Conservation (phyloP, 2,329 filamentous ascomycete genomes). For the Pseudogymnoascus sp. region DNA sequence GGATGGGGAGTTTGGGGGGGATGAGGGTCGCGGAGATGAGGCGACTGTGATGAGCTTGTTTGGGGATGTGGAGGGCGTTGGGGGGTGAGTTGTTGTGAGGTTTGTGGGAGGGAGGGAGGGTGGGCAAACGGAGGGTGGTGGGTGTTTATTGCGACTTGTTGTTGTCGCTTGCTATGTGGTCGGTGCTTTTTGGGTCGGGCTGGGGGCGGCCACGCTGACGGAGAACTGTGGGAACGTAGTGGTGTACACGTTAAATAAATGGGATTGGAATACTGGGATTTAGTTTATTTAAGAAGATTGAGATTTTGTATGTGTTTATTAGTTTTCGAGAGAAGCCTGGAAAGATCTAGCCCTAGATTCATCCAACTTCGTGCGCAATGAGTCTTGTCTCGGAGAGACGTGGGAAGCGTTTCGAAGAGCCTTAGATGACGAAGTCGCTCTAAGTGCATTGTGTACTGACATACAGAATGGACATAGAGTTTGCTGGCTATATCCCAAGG, state of each 20-base stretch:
- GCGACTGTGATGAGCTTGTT: not conserved
- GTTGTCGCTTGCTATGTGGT: constrained; percentile 4
- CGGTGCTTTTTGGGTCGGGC: constrained; percentile 1
- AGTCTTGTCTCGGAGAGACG: not conserved
- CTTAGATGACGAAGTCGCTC: not conserved
- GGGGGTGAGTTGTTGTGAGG: not conserved
- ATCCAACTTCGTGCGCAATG: not conserved
- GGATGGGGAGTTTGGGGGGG: not conserved
- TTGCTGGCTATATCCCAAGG: not conserved
- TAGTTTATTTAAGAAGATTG: not conserved
- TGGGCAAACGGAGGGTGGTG: not conserved
- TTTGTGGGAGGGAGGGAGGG: not conserved
- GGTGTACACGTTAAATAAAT: not conserved
- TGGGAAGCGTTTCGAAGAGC: not conserved
- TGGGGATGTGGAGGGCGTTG: not conserved
- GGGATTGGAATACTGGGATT: not conserved
- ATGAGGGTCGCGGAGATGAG: not conserved
- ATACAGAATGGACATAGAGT: not conserved
- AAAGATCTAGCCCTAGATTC: not conserved
- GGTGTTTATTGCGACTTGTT: constrained; percentile 2
- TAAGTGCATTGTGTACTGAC: not conserved
- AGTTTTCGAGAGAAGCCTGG: not conserved
- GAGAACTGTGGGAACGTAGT: not conserved
- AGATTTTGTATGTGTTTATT: not conserved
- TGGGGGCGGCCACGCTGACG: not conserved